Evolutionary conservation across 345 rosid genomes (phyloP).

Genomic region (Passiflora organensis): DNA sequence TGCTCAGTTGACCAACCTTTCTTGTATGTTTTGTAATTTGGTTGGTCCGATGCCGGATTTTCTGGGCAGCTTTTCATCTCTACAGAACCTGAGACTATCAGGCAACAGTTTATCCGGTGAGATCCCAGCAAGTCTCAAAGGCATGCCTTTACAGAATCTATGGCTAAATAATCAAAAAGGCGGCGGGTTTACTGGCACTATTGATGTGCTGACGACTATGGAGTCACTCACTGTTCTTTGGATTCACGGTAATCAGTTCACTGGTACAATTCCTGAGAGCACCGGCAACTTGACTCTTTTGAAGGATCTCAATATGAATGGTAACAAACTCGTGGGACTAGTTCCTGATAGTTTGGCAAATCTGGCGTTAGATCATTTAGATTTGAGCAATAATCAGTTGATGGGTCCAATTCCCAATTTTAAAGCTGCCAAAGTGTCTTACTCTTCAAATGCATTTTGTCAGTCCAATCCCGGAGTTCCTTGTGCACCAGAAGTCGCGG

Average conservation of each 20-base stretch:
- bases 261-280: constrained; percentile 56
- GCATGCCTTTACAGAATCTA: constrained; percentile 40
- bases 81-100: constrained; percentile 48
- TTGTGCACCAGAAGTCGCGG: constrained; percentile 57
- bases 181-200: constrained; percentile 47
- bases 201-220: constrained; percentile 56
- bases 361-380: constrained; percentile 43
- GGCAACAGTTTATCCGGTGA: constrained; percentile 47
- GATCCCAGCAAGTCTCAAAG: constrained; percentile 43
- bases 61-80: constrained; percentile 48
- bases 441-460: constrained; percentile 49
- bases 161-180: constrained; percentile 64
- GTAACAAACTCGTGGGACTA: constrained; percentile 52
- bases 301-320: constrained; percentile 56
- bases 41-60: constrained; percentile 61
- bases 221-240: constrained; percentile 45
- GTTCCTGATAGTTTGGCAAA: constrained; percentile 48
- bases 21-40: constrained; percentile 64
- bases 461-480: constrained; percentile 35
- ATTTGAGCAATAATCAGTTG: constrained; percentile 59
- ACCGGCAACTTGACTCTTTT: constrained; percentile 46
- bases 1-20: constrained; percentile 48
- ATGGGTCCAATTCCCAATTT: constrained; percentile 70
- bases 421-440: constrained; percentile 35
- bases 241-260: constrained; percentile 76